These are phyloP conservation scores for Didymella lethalis DNA, from an alignment of 2,329 filamentous ascomycete species.

Conservation along the genomic window DNA sequence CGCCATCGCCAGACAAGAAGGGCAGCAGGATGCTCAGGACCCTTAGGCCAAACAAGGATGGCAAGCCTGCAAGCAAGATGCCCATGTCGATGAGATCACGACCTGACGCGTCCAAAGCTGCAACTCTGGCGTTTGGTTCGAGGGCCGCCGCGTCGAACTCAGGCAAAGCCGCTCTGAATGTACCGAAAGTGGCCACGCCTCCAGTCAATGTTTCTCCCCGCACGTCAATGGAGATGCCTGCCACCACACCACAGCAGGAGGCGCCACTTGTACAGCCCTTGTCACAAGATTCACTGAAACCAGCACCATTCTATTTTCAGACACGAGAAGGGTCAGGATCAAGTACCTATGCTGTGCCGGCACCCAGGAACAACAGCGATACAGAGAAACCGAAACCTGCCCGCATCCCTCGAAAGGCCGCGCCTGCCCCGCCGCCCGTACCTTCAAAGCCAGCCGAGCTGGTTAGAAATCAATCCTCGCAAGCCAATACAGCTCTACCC, in stretches of 20 bases:
- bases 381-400: constrained; percentile 23
- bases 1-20: constrained; percentile 69
- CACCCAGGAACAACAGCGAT: constrained; percentile 21
- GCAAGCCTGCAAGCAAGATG: constrained; percentile 58
- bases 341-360: constrained; percentile 28
- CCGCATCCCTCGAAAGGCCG: constrained; percentile 20
- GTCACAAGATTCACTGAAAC: constrained; percentile 23
- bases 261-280: constrained; percentile 25
- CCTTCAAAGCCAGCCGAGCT: constrained; percentile 35
- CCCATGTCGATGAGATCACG: constrained; percentile 54
- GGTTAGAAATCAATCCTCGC: constrained; percentile 14
- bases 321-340: constrained; percentile 31
- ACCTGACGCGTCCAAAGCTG: constrained; percentile 67
- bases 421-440: constrained; percentile 26
- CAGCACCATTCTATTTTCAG: constrained; percentile 37
- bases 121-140: constrained; percentile 67
- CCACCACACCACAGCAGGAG: constrained; percentile 24
- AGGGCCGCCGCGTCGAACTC: constrained; percentile 31
- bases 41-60: constrained; percentile 57
- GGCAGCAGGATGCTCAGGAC: constrained; percentile 64
- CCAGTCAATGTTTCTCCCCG: constrained; percentile 34
- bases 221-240: constrained; percentile 42
- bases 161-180: constrained; percentile 25
- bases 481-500: constrained; percentile 17
- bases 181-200: constrained; percentile 28